Conservation (phyloP, 2,329 filamentous ascomycete genomes). For the Dothiorella sarmentorum region DNA sequence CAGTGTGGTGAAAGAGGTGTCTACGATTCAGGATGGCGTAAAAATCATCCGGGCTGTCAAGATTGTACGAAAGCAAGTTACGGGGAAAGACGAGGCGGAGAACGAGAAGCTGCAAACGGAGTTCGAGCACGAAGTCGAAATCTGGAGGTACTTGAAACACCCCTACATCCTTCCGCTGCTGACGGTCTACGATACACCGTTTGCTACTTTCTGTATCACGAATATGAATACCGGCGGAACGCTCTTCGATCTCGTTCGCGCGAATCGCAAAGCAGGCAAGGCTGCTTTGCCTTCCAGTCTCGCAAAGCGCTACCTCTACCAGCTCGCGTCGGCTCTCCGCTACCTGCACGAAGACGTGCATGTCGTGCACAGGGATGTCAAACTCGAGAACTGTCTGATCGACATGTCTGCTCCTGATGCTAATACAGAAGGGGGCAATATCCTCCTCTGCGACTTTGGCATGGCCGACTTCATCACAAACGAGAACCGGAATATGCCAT, state of each 20-base stretch:
- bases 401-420: conserved; percentile 51
- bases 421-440: conserved; percentile 49
- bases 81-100: conserved; percentile 54
- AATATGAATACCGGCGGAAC: conserved; percentile 62
- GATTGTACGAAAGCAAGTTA: conserved; percentile 60
- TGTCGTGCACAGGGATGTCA: conserved; percentile 65
- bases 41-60: conserved; percentile 62
- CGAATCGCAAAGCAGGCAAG: conserved; percentile 42
- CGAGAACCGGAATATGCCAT: conserved; percentile 49
- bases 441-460: conserved; percentile 66
- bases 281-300: conserved; percentile 45
- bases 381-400: conserved; percentile 65
- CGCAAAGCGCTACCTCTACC: conserved; percentile 59
- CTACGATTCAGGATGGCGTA: conserved; percentile 54
- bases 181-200: conserved; percentile 63
- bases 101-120: conserved; percentile 65
- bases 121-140: conserved; percentile 65
- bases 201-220: conserved; percentile 67
- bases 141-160: conserved; percentile 64
- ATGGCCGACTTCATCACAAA: conserved; percentile 64
- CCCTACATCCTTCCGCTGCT: conserved; percentile 60
- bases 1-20: conserved; percentile 64
- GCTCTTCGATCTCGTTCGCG: conserved; percentile 59
- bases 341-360: conserved; percentile 66
- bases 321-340: conserved; percentile 61